Evolutionary conservation across 495 filamentous ascomycete species (phyloP), one percentile per base, ranked within the genome.

Genomic region (Daldinia vernicosa): DNA sequence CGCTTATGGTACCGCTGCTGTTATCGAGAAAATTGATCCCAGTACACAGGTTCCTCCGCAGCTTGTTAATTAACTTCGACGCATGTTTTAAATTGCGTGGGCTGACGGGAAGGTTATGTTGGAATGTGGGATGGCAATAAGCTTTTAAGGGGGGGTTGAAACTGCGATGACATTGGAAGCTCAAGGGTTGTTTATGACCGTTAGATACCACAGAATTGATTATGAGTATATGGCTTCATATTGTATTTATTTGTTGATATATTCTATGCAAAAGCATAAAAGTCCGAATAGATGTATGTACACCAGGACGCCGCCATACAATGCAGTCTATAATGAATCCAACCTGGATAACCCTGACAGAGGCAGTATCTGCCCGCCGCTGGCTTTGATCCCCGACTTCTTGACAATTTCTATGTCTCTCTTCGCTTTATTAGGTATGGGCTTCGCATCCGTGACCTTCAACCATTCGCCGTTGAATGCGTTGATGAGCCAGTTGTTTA

Each of bases 391-490:
- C 11, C 57, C 52, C 26, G 69, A 63, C 35, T 56, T 75, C 30
- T 37, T 70, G 4, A 70, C 63, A 43, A 65, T 67, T 45, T 73
- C 66, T 8, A 67, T 68, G 35, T 74, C 65, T 26, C 72, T 67
- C 67, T 75, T 73, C 27, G 65, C 64, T 33, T 75, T 77, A 19
- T 61, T 70, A 6, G 73, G 59, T 37, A 40, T 35, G 7, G 93
- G 93, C 70, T 88, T 86, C 6, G 94, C 87, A 45, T 89, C 80
- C 5, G 85, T 83, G n/a, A 92, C 88, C 68, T 89, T 89, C 55
- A 93, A 78, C 92, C 95, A 99, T 77, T 98, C 95, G 26, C 95
- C 96, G 71, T 98, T 98, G 79, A 99, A 98, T 0, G 96, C 95
- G 76, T 98, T 97, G 77, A 97, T 85, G 60, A 99, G 87, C 94